Base-by-base conservation (phyloP, 2,329 filamentous ascomycete species). In the Xylaria multiplex region DNA sequence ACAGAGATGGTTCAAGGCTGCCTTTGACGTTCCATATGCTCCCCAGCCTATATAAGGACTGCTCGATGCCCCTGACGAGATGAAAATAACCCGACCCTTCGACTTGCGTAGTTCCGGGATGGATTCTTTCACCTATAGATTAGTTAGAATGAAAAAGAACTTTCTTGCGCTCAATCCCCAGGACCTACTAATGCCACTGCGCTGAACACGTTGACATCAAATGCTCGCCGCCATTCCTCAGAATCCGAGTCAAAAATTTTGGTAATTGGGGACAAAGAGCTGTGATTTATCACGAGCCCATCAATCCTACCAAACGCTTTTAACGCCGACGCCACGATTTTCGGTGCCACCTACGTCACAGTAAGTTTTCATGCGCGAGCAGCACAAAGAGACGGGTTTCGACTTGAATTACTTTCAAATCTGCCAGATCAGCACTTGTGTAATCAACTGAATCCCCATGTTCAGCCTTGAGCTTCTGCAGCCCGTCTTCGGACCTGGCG, bases 121-220 rank as follows among this genome's bases (percentile, higher is more conserved):
- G 1, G 88, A 87, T 19, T 90, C 88, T 80, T 92, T 88, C 64
- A 90, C 84, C 92, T 94, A 67, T 14, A 49, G 70, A 62, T 27
- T 59, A 63, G 76, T 78, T 45, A 81, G 67, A 24, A 65, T 67
- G 42, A 32, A 37, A 37, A 32, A 13, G 5, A 5, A 62, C 4
- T 40, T 32, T 19, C 27, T 71, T 66, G 3, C 40, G 6, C 27
- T 16, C 2, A 9, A 24, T n/a, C 45, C 46, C 9, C 24, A 11
- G 43, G 43, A 16, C 87, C 74, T 81, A 96, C 92, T 78, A 97
- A 83, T 40, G 88, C 89, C 50, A 97, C 82, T 32, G 88, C 88
- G 71, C 93, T 95, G 77, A 97, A 93, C 72, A 98, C 88, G 77
- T 98, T 98, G 68, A 93, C 83, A 72, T 97, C 90, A 78, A 93